phyloP scores from a whole-genome alignment of 768 basidiomycete species.

The Collybia nuda region DNA sequence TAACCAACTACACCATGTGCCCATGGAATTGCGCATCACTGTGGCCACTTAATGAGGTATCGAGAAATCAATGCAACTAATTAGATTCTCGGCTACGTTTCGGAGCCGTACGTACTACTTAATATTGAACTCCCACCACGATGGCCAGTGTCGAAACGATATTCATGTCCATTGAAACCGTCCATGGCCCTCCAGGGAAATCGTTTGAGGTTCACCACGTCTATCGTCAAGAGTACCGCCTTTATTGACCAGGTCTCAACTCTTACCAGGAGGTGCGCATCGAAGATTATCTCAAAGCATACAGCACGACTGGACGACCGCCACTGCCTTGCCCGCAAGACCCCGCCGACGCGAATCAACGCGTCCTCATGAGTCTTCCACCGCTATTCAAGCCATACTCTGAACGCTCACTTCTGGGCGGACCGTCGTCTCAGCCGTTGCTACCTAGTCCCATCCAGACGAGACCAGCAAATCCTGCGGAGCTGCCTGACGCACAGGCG shows the following conservation, averaged over 20 bases:
- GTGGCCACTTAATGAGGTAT: not conserved
- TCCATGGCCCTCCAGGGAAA: conserved; percentile 20
- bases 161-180: conserved; percentile 25
- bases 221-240: too few relatives aligned
- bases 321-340: conserved; percentile 48
- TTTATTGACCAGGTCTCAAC: too few relatives aligned
- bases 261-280: conserved; percentile 50
- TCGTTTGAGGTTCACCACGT: conserved; percentile 26
- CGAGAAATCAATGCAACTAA: too few relatives aligned
- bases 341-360: conserved; percentile 43
- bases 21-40: conserved; percentile 1
- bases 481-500: conserved; percentile 21
- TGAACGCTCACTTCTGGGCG: conserved; percentile 11
- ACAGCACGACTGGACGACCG: conserved; percentile 41
- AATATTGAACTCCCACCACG: not conserved
- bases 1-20: conserved; percentile 34
- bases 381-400: conserved; percentile 48
- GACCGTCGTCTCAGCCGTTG: not conserved
- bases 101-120: too few relatives aligned
- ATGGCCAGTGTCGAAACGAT: conserved; percentile 3
- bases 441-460: conserved; percentile 23
- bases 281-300: conserved; percentile 53
- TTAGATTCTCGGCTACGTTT: not conserved
- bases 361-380: conserved; percentile 45
- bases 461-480: conserved; percentile 15